Conservation (phyloP, 1,139 yeast species). For the Saccharomyces uvarum region DNA sequence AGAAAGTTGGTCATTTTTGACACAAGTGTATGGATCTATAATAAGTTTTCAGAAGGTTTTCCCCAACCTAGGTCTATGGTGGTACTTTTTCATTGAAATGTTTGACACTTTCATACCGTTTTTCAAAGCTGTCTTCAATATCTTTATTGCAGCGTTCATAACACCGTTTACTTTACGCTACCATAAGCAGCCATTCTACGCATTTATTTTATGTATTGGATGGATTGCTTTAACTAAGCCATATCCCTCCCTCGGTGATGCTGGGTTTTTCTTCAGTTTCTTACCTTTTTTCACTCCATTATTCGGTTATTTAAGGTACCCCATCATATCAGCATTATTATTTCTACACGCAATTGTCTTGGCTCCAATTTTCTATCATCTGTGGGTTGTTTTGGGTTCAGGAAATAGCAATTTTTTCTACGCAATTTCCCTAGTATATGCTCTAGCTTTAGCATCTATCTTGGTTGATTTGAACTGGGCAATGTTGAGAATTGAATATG, state of each 20-base stretch:
- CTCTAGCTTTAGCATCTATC: conserved; percentile 60
- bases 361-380: conserved; percentile 83
- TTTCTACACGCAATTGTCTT: conserved; percentile 48
- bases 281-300: conserved; percentile 48
- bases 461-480: conserved; percentile 81
- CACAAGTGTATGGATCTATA: conserved; percentile 29
- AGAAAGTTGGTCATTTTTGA: background rate
- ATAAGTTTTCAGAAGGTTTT: conserved; percentile 54
- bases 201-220: conserved; percentile 53
- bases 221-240: conserved; percentile 71
- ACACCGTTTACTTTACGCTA: conserved; percentile 72
- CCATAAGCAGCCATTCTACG: conserved; percentile 56
- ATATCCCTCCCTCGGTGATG: conserved; percentile 83
- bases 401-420: conserved; percentile 95
- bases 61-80: conserved; percentile 84
- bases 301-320: conserved; percentile 39
- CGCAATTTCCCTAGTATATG: conserved; percentile 81
- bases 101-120: conserved; percentile 83
- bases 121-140: conserved; percentile 74
- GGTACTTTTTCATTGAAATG: conserved; percentile 96
- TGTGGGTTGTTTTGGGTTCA: conserved; percentile 91
- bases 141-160: conserved; percentile 61
- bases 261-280: conserved; percentile 59
- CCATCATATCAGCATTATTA: conserved; percentile 38
- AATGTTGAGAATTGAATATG: conserved; percentile 63